Conservation (phyloP, 495 filamentous ascomycete genomes). For the Bacidia gigantensis region DNA sequence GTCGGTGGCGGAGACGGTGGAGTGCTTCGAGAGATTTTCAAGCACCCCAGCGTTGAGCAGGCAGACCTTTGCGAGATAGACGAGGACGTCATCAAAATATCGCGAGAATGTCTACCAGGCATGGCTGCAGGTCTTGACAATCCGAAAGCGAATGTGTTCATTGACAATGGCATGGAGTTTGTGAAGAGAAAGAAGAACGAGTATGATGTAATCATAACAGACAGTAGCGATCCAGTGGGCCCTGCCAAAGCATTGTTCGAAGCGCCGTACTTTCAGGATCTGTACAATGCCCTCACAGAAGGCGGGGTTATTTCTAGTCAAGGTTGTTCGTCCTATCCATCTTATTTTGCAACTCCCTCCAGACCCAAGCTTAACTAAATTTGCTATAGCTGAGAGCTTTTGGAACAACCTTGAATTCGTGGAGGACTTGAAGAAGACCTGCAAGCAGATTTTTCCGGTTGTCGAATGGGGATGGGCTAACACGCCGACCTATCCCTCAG, state of each 20-base stretch:
- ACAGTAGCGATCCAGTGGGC: constrained; percentile 93
- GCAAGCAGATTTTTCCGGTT: constrained; percentile 91
- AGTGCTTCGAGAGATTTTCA: constrained; percentile 93
- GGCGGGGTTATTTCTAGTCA: constrained; percentile 99
- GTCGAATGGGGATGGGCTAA: constrained; percentile 99
- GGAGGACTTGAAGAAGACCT: constrained; percentile 81
- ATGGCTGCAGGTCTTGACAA: constrained; percentile 90
- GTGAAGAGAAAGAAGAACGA: constrained; percentile 64
- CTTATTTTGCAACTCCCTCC: constrained; percentile 1
- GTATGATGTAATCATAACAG: constrained; percentile 99
- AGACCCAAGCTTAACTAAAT: not conserved
- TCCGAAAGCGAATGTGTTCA: constrained; percentile 77
- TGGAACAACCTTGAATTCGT: constrained; percentile 95
- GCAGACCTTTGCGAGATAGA: constrained; percentile 97
- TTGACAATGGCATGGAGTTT: constrained; percentile 98
- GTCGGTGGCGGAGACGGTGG: constrained; percentile 96
- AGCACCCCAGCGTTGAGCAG: constrained; percentile 88
- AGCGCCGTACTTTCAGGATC: constrained; percentile 95
- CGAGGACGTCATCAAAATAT: constrained; percentile 96
- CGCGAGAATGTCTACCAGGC: constrained; percentile 91
- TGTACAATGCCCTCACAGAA: constrained; percentile 74
- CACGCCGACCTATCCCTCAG: constrained; percentile 97
- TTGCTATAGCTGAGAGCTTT: constrained; percentile 59
- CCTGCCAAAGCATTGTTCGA: constrained; percentile 93
- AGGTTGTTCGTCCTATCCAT: constrained; percentile 77